Evolutionary conservation across 306 rosid genomes (phyloP).

Genomic region (Begonia fuchsioides): DNA sequence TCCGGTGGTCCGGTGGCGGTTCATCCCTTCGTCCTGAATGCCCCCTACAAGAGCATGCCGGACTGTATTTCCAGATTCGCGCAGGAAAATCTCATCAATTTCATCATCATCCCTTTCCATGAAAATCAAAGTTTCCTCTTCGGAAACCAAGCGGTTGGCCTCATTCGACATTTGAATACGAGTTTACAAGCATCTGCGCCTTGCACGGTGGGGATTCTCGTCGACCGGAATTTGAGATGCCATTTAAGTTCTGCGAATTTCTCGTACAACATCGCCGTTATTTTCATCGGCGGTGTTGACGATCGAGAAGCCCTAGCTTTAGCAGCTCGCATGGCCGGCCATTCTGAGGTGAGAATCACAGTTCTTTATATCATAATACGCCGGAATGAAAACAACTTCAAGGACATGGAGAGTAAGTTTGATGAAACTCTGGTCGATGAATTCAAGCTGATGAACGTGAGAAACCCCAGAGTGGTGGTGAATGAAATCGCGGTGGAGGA

Average conservation of each 20-base stretch:
- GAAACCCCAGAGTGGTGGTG: conserved; percentile 4
- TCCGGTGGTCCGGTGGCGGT: conserved; percentile 15
- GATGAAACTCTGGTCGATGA: conserved; percentile 33
- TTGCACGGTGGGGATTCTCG: conserved; percentile 49
- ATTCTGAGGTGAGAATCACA: neutral
- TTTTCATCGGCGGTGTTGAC: neutral
- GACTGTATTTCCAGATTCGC: conserved; percentile 21
- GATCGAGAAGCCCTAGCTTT: neutral
- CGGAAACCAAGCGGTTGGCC: neutral
- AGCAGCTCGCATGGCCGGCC: neutral
- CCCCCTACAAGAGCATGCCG: conserved; percentile 45
- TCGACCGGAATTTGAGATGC: conserved; percentile 20
- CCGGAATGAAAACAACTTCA: neutral
- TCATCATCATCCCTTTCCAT: conserved; percentile 37
- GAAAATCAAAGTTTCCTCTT: conserved; percentile 2
- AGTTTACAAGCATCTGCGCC: conserved; percentile 18
- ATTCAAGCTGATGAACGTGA: conserved; percentile 19
- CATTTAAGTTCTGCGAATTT: neutral
- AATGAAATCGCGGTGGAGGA: conserved; percentile 27
- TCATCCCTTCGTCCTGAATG: conserved; percentile 25
- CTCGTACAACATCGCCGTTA: neutral
- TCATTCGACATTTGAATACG: conserved; percentile 21
- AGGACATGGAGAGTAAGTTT: conserved; percentile 6
- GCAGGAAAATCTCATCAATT: conserved; percentile 19
- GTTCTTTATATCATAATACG: neutral